Evolutionary conservation across 2,329 filamentous ascomycete species (phyloP), one percentile per base, ranked within the genome.

Genomic region (Allantophomopsis cytisporea): DNA sequence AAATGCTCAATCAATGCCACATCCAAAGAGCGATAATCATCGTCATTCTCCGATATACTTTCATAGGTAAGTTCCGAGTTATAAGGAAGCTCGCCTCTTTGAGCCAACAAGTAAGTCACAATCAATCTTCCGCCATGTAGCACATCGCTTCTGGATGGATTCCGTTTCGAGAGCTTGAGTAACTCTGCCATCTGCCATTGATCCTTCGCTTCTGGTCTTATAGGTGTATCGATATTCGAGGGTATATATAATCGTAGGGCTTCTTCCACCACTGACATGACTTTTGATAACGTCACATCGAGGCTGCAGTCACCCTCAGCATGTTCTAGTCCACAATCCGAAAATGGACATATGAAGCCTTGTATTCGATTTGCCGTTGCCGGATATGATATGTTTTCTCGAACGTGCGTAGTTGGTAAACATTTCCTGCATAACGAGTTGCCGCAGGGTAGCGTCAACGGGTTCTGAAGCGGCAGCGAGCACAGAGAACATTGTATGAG

Each of bases 391-490:
- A 94, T 83, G 44, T 84, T 76, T 36, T 65, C 64, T 35, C 86
- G 73, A 13, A 67, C 57, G 50, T 80, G 72, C 2, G 76, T 61
- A 36, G 72, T 60, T 2, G 87, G 87, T 2, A 94, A 60, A 58
- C 88, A 95, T 37, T 59, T 57, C 51, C 71, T 76, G 61, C 88
- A 95, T 10, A 94, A 59, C 10, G 79, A 80, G 52, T 80, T 75
- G 20, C 87, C 86, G 55, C 88, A 95, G 5, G 87, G 86, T 4
- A 94, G 63, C 0, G 83, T 83, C 41, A 86, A 68, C 5, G 87
- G 83, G 7, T 74, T 66, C 35, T 61, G 66, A 21, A 91, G 64
- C 1, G 81, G 79, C 34, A 64, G 65, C 3, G 79, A 83, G 57
- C 88, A 94, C 45, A 71, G 63, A 10, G 70, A 70, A 55, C 88